Conservation (phyloP, 495 filamentous ascomycete species). For the Neurospora sp. region DNA sequence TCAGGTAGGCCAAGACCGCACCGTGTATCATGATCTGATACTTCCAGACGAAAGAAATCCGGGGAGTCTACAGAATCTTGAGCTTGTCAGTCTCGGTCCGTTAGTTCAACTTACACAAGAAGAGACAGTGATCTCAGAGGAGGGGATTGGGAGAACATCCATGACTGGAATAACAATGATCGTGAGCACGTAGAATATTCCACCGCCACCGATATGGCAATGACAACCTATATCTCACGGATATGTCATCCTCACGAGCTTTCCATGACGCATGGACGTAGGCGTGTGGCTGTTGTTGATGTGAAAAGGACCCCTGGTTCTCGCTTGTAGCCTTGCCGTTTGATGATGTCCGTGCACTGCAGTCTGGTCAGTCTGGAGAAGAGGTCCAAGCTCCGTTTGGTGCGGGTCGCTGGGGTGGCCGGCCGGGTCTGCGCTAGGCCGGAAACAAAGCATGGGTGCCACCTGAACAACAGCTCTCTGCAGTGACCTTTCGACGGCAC, state of each 20-base stretch:
- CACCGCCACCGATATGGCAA: background rate
- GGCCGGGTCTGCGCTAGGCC: background rate
- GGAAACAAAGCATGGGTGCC: background rate
- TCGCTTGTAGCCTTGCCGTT: background rate
- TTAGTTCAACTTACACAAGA: background rate
- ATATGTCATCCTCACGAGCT: background rate
- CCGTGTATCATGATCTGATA: background rate
- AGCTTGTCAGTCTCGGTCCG: background rate
- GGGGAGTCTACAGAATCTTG: background rate
- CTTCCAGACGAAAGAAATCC: background rate
- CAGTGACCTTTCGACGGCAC: background rate
- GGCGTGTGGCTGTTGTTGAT: background rate
- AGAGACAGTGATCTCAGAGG: background rate
- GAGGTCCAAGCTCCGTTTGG: background rate
- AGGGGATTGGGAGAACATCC: background rate
- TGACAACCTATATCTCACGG: background rate
- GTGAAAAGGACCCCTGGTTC: background rate
- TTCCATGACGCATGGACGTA: background rate
- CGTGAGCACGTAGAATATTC: background rate
- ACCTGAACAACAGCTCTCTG: background rate
- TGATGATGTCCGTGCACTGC: background rate
- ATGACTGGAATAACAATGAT: background rate
- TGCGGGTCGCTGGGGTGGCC: background rate
- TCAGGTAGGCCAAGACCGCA: background rate
- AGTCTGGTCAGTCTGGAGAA: background rate